A percentile compares a stretch with the other conserved stretches of the same genome.
Conservation (phyloP, 805 yeast genomes). For the Kodamaea jinghongensis region DNA sequence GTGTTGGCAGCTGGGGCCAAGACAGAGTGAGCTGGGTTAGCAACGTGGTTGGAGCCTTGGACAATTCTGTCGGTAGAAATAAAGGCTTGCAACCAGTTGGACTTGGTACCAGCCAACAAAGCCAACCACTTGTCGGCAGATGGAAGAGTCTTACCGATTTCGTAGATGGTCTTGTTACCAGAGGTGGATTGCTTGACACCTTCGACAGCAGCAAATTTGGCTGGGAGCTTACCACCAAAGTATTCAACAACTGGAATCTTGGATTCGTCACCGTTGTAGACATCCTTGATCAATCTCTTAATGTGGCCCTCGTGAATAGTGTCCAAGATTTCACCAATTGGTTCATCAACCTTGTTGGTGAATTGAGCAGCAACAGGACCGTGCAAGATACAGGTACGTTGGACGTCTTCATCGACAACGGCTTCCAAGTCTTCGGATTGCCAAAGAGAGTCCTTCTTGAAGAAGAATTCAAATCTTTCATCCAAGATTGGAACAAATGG, state of each 20-base stretch:
- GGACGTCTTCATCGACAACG: conserved; percentile 93
- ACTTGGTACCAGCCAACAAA: conserved; percentile 72
- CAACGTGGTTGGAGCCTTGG: conserved; percentile 76
- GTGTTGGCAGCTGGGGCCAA: conserved; percentile 69
- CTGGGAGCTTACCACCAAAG: conserved; percentile 64
- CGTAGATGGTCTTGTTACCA: conserved; percentile 28
- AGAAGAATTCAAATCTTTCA: conserved; percentile 90
- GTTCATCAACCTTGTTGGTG: conserved; percentile 85
- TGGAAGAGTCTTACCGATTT: conserved; percentile 36
- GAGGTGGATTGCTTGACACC: conserved; percentile 34
- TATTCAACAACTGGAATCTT: conserved; percentile 86
- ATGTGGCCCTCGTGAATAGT: conserved; percentile 89
- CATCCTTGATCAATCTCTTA: conserved; percentile 60
- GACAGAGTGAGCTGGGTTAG: conserved; percentile 77
- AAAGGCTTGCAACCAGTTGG: conserved; percentile 91
- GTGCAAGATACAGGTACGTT: conserved; percentile 97
- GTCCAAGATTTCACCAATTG: conserved; percentile 87
- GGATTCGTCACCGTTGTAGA: conserved; percentile 66
- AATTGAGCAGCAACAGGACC: conserved; percentile 98
- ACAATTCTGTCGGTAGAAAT: conserved; percentile 75
- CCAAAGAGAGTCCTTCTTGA: conserved; percentile 99
- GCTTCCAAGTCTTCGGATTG: conserved; percentile 97
- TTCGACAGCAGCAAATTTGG: conserved; percentile 23
- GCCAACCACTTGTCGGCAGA: conserved; percentile 61
- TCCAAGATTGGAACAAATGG: conserved; percentile 96